Percentiles rank a stretch among this genome's conserved stretches.
Evolutionary conservation across 2,329 filamentous ascomycete species (phyloP).

Genomic region (Aspergillus terreus): DNA sequence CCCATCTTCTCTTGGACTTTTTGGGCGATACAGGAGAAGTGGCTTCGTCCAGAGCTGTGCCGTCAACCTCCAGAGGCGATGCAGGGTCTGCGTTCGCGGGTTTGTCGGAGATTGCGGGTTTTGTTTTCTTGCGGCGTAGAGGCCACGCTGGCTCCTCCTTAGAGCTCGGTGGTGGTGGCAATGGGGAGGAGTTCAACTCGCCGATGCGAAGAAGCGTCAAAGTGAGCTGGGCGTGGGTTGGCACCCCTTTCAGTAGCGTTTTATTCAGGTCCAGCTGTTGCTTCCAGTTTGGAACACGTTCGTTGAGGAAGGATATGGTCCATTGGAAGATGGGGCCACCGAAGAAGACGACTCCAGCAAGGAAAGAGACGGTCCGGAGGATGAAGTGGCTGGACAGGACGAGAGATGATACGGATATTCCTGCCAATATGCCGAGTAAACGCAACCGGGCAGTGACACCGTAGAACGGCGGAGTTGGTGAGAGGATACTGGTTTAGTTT

Average conservation of each 20-base stretch:
- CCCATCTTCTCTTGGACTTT: constrained; percentile 34
- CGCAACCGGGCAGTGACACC: constrained; percentile 51
- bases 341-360: constrained; percentile 71
- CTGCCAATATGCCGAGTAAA: constrained; percentile 52
- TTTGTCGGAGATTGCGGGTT: constrained; percentile 23
- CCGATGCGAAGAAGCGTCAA: constrained; percentile 77
- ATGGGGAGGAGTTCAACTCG: constrained; percentile 74
- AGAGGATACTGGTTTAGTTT: constrained; percentile 47
- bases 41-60: neutral
- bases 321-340: constrained; percentile 68
- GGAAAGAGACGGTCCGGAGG: constrained; percentile 63
- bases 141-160: neutral
- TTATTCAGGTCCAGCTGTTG: constrained; percentile 67
- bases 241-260: constrained; percentile 73
- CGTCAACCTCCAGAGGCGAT: neutral
- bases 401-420: constrained; percentile 51
- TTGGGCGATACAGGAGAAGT: neutral
- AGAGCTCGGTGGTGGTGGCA: constrained; percentile 60
- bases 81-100: constrained; percentile 48
- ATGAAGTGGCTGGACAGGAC: constrained; percentile 59
- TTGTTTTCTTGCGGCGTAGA: constrained; percentile 42
- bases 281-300: constrained; percentile 65
- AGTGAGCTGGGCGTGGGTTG: constrained; percentile 81
- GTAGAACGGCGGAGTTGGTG: constrained; percentile 61
- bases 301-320: constrained; percentile 49